Percentiles rank a stretch among this genome's conserved stretches.
Evolutionary conservation across 192 early-diverging fungal genomes (phyloP).

Genomic region (Rhizophagus sp.): DNA sequence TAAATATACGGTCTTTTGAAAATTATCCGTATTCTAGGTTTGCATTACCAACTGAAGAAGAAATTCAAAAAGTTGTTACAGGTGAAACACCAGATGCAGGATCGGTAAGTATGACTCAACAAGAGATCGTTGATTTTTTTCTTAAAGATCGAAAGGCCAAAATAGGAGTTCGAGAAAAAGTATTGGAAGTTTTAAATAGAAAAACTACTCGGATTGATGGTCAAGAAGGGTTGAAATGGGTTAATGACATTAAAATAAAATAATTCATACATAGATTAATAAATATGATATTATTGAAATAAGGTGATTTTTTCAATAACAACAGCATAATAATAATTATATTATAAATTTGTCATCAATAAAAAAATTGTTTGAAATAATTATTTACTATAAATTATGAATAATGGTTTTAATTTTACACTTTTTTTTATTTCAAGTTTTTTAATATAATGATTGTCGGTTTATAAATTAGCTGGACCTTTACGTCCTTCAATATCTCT

Average conservation of each 20-base stretch:
- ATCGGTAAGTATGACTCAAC: constrained; percentile 51
- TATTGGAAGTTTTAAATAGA: constrained; percentile 60
- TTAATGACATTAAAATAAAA: constrained; percentile 16
- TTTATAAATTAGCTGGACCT: background rate
- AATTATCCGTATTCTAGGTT: constrained; percentile 64
- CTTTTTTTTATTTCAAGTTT: background rate
- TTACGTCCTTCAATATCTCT: constrained; percentile 50
- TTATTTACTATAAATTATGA: too few species aligned
- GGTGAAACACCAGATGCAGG: constrained; percentile 68
- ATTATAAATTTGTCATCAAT: too few species aligned
- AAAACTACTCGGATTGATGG: constrained; percentile 40
- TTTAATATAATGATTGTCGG: background rate
- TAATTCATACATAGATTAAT: background rate
- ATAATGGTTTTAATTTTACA: too few species aligned
- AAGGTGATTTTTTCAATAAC: too few species aligned
- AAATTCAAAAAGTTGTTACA: constrained; percentile 61
- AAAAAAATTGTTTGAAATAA: too few species aligned
- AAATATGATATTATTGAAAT: too few species aligned
- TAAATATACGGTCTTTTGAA: constrained; percentile 41
- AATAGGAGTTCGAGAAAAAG: constrained; percentile 70
- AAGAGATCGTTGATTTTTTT: constrained; percentile 64
- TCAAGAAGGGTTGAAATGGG: constrained; percentile 41
- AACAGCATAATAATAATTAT: too few species aligned
- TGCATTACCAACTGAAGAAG: constrained; percentile 66
- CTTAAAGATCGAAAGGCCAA: constrained; percentile 59